Base-by-base conservation (phyloP, 768 basidiomycete genomes). In the Amanita exitialis region DNA sequence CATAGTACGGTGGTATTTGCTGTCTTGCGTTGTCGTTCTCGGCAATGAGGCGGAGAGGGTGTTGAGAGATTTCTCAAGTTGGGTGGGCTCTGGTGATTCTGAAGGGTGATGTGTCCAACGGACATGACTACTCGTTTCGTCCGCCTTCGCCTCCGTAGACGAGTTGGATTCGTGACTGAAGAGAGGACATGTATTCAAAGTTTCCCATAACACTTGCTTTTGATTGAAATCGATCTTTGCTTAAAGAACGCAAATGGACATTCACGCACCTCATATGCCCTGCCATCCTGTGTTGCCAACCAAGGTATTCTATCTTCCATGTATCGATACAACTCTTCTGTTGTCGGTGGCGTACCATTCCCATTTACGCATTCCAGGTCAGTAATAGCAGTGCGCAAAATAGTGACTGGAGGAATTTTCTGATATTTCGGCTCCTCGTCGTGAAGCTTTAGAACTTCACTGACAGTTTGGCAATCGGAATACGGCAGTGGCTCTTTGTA, bases 321-420 rank as follows among this genome's bases (percentile, higher is more conserved):
- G 51, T 74, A 64, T 25, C 64, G 66, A 58, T 86, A 86, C 2
- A 89, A 59, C 27, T 80, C 79, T 20, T 81, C 76, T 0, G 82
- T 76, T 0, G 74, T 76, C 18, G 35, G 34, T 6, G 77, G 72
- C 35, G 69, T 65, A 25, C 58, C 56, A 9, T 69, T 63, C 5
- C 57, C 63, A 28, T 69, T 70, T 18, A 62, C 67, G 57, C 57
- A 69, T 48, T 58, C 63, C 52, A 72, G 68, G 43, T 81, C 81
- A 27, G 69, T 65, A 37, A 88, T 66, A 2, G 73, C 80, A 57
- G 82, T 86, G 7, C 86, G 78, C 34, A 89, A 67, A 6, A 87
- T 64, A 1, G 82, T 79, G 4, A 79, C 54, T 7, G 71, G 67
- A 2, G 80, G 74, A 5, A 83, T 61, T 7, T 64, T 65, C 1